These are phyloP conservation scores for Oryza nivara DNA, from an alignment of 176 grass and related monocot genomes.

Conservation along the genomic window DNA sequence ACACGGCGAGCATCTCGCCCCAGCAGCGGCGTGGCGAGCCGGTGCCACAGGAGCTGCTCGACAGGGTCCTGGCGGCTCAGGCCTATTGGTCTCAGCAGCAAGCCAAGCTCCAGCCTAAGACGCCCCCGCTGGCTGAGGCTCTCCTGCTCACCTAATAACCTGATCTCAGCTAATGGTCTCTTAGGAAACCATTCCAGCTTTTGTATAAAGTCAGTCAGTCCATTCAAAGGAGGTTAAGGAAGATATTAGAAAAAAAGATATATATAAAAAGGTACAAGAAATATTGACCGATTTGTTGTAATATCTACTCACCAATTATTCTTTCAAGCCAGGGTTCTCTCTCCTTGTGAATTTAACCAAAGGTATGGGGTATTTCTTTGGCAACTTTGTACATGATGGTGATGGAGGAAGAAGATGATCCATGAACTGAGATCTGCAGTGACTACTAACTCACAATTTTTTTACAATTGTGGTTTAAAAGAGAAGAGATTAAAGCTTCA, in stretches of 20 bases:
- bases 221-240: slow-evolving; percentile 66
- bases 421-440: slow-evolving; percentile 72
- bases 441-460: slow-evolving; percentile 56
- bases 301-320: slow-evolving; percentile 88
- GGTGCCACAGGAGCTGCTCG: slow-evolving; percentile 90
- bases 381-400: slow-evolving; percentile 68
- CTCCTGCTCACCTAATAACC: slow-evolving; percentile 69
- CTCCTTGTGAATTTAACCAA: slow-evolving; percentile 82
- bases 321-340: slow-evolving; percentile 75
- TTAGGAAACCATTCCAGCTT: slow-evolving; percentile 53
- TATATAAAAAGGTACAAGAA: slow-evolving; percentile 74
- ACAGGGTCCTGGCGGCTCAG: slow-evolving; percentile 85
- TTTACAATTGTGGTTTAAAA: slow-evolving; percentile 54
- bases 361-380: slow-evolving; percentile 68
- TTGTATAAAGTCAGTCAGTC: slow-evolving; percentile 71
- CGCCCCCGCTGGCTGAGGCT: slow-evolving; percentile 64
- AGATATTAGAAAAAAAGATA: slow-evolving; percentile 55
- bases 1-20: slow-evolving; percentile 95
- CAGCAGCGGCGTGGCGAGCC: slow-evolving; percentile 95
- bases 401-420: slow-evolving; percentile 55
- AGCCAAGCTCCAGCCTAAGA: slow-evolving; percentile 91
- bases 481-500: slow-evolving; percentile 48
- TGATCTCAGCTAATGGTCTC: slow-evolving; percentile 52
- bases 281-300: slow-evolving; percentile 93
- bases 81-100: slow-evolving; percentile 95